Conservation (phyloP, 208 protist species). For the Acanthamoeba divionensis region DNA sequence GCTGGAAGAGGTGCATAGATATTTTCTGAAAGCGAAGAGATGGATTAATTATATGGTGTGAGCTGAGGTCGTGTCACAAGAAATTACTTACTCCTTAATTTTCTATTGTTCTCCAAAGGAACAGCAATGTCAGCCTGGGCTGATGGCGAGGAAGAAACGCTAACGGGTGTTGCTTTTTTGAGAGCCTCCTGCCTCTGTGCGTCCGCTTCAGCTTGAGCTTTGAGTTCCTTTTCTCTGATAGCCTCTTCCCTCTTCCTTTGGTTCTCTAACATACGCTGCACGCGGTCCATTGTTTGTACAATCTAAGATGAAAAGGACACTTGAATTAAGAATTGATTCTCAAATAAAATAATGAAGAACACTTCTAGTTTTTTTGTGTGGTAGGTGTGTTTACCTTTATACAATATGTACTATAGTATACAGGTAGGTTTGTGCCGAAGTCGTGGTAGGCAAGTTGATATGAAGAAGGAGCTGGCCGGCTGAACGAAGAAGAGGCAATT, state of each 20-base stretch:
- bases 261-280: slow-evolving; percentile 10
- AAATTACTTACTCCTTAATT: background rate
- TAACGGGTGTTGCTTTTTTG: background rate
- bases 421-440: too few species aligned
- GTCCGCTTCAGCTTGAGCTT: background rate
- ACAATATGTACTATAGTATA: too few species aligned
- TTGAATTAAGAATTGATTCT: too few species aligned
- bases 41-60: background rate
- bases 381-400: too few species aligned
- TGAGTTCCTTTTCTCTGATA: background rate
- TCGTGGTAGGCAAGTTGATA: too few species aligned
- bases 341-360: too few species aligned
- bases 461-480: too few species aligned
- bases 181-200: background rate
- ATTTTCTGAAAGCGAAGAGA: slow-evolving; percentile 48
- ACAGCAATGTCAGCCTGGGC: background rate
- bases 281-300: slow-evolving; percentile 1
- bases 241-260: slow-evolving; percentile 19
- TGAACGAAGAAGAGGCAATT: too few species aligned
- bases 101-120: background rate
- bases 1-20: slow-evolving; percentile 72
- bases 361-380: too few species aligned
- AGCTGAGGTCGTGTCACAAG: background rate
- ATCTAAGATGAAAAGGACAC: too few species aligned
- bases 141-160: background rate